Conservation (phyloP, 2,329 filamentous ascomycete genomes). For the Neonectria neomacrospora region DNA sequence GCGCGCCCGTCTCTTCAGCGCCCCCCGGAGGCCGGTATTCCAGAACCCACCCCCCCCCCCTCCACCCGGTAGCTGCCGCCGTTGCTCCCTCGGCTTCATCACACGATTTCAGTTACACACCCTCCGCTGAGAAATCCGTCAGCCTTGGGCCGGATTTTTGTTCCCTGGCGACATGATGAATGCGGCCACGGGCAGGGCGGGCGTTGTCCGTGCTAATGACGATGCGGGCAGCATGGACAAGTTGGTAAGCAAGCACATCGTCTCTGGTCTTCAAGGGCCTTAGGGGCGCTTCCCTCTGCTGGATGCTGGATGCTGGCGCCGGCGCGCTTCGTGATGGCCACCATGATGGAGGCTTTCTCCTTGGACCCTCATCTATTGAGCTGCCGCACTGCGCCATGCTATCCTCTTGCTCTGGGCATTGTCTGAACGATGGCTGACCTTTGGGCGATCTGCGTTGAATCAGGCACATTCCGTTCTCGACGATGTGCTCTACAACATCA, state of each 20-base stretch:
- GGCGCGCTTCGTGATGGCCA: constrained; percentile 11
- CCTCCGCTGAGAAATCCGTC: constrained; percentile 43
- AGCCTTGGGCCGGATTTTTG: constrained; percentile 41
- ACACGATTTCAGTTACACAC: constrained; percentile 51
- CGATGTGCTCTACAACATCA: constrained; percentile 79
- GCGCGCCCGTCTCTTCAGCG: constrained; percentile 11
- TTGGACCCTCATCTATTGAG: constrained; percentile 1
- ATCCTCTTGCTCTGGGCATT: background rate
- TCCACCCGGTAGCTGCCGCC: constrained; percentile 43
- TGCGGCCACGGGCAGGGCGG: constrained; percentile 64
- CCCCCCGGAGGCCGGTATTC: constrained; percentile 36
- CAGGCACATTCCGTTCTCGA: constrained; percentile 76
- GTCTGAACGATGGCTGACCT: constrained; percentile 30
- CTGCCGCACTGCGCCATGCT: background rate
- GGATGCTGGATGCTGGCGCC: background rate
- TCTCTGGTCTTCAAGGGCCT: constrained; percentile 19
- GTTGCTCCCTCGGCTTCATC: constrained; percentile 46
- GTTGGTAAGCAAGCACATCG: constrained; percentile 65
- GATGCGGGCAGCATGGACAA: constrained; percentile 66
- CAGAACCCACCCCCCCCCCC: constrained; percentile 41
- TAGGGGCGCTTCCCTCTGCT: constrained; percentile 29
- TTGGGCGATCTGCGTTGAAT: constrained; percentile 16
- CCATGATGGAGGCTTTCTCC: constrained; percentile 1
- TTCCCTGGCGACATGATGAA: constrained; percentile 50
- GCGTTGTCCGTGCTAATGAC: constrained; percentile 64